Conservation (phyloP, 2,329 filamentous ascomycete genomes). For the Alternaria angustiovoidea region DNA sequence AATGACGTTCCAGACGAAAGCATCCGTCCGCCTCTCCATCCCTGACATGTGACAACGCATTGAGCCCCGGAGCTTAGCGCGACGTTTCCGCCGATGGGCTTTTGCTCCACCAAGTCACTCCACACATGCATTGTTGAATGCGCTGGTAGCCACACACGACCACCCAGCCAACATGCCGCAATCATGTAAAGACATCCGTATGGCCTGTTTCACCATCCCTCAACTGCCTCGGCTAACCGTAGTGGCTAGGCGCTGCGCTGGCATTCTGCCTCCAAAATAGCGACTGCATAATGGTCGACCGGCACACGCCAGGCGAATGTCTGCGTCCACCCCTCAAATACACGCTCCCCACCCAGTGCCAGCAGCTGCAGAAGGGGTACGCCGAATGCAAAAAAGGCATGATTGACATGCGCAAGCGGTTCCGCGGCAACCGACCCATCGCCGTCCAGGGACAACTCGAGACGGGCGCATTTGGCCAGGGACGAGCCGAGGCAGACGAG, state of each 20-base stretch:
- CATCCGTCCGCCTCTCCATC: not conserved
- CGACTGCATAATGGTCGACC: conserved; percentile 93
- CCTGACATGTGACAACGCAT: conserved; percentile 33
- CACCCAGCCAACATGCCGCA: conserved; percentile 73
- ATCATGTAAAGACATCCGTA: conserved; percentile 97
- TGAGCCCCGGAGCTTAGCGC: conserved; percentile 20
- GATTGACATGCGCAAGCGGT: conserved; percentile 99
- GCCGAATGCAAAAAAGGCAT: conserved; percentile 95
- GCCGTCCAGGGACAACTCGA: conserved; percentile 48
- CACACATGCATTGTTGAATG: conserved; percentile 9
- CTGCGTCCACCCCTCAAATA: conserved; percentile 82
- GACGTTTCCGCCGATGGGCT: not conserved
- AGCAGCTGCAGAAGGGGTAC: conserved; percentile 88
- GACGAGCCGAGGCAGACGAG: conserved; percentile 39
- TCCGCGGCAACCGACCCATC: conserved; percentile 91
- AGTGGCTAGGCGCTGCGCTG: conserved; percentile 78
- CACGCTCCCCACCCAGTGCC: conserved; percentile 84
- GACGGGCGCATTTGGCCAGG: conserved; percentile 44
- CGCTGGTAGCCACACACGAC: conserved; percentile 2
- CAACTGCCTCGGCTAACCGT: conserved; percentile 1
- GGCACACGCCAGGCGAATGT: conserved; percentile 86
- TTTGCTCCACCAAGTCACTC: conserved; percentile 16
- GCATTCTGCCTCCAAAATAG: conserved; percentile 95
- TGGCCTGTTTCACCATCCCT: conserved; percentile 42
- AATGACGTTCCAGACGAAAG: conserved; percentile 16